Base-by-base conservation (phyloP, 257 asterid genomes). In the Jacaranda mimosifolia region DNA sequence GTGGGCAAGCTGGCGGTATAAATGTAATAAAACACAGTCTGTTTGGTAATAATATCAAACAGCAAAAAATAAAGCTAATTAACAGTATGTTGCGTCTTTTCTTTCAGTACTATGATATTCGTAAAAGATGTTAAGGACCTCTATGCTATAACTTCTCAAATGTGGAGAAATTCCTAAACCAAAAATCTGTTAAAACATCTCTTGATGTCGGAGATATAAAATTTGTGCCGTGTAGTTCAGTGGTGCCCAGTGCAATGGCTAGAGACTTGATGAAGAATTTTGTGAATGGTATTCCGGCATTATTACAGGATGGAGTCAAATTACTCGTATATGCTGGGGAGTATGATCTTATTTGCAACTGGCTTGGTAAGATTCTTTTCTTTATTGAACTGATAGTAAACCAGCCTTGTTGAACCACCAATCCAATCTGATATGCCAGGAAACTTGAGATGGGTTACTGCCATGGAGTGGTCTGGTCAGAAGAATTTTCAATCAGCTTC, bases 341-440 rank as follows among this genome's bases (percentile, higher is more conserved):
- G 65, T 87, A 81, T 75, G 95, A 90, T 70, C 87, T 90, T 49
- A 63, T 85, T 26, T 86, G 95, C 87, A 90, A 90, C 81, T 90
- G 92, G 92, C 89, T 87, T 0, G 90, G 91, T 89, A 67, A 69
- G 85, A 9, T 73, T 71, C 46, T 39, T 58, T 17, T 38, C 40
- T 13, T 26, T 62, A 14, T 58, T 21, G 40, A 15, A 21, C 21
- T 52, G 36, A 18, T 12, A 3, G 15, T 7, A 3, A 14, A 13
- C 42, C 32, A 32, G 26, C 17, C 6, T 15, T 21, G 40, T 35
- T 39, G 40, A 65, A 70, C 13, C 53, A n/a, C 10, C 19, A 48
- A 48, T 43, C 7, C 60, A 19, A 48, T 74, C 35, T 79, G 4
- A 51, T 9, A n/a, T 26, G 26, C 35, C 83, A 86, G 90, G 95